Evolutionary conservation across 495 filamentous ascomycete genomes (phyloP).

Genomic region (Penicillium soppii): DNA sequence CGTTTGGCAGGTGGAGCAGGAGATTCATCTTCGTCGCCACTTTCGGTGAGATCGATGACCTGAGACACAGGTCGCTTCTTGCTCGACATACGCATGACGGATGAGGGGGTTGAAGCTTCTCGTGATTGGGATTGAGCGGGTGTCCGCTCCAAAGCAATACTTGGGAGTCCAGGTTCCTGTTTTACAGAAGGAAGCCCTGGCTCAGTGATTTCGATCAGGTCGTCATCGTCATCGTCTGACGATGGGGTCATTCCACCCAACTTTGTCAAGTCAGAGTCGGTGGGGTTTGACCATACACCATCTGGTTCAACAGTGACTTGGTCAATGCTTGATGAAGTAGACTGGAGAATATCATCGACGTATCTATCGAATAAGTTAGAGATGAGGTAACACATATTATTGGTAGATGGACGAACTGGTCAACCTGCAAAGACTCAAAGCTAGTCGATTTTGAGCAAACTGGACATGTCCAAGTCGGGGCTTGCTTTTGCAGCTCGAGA

Average conservation of each 20-base stretch:
- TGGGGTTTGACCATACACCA: slow-evolving; percentile 68
- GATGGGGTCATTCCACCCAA: slow-evolving; percentile 38
- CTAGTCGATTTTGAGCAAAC: slow-evolving; percentile 81
- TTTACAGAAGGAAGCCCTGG: slow-evolving; percentile 46
- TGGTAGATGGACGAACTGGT: slow-evolving; percentile 63
- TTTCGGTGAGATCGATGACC: slow-evolving; percentile 79
- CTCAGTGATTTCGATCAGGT: slow-evolving; percentile 66
- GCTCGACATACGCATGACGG: slow-evolving; percentile 40
- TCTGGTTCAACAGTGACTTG: slow-evolving; percentile 89
- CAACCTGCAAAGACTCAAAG: slow-evolving; percentile 79
- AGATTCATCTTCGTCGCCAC: slow-evolving; percentile 67
- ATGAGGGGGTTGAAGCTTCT: slow-evolving; percentile 51
- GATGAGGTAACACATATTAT: neutral
- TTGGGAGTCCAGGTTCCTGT: slow-evolving; percentile 37
- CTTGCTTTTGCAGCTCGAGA: slow-evolving; percentile 90
- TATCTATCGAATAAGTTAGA: slow-evolving; percentile 56
- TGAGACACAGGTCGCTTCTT: slow-evolving; percentile 63
- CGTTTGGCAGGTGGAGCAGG: slow-evolving; percentile 58
- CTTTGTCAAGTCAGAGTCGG: slow-evolving; percentile 33
- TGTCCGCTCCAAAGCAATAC: slow-evolving; percentile 45
- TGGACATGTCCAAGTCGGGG: slow-evolving; percentile 91
- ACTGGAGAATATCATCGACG: slow-evolving; percentile 77
- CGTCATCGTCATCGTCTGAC: slow-evolving; percentile 64
- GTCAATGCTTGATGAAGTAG: slow-evolving; percentile 66
- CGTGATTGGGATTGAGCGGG: slow-evolving; percentile 55